Percentiles rank a stretch among this genome's conserved stretches.
Evolutionary conservation across 345 rosid genomes (phyloP).

Genomic region (Laguncularia racemosa): DNA sequence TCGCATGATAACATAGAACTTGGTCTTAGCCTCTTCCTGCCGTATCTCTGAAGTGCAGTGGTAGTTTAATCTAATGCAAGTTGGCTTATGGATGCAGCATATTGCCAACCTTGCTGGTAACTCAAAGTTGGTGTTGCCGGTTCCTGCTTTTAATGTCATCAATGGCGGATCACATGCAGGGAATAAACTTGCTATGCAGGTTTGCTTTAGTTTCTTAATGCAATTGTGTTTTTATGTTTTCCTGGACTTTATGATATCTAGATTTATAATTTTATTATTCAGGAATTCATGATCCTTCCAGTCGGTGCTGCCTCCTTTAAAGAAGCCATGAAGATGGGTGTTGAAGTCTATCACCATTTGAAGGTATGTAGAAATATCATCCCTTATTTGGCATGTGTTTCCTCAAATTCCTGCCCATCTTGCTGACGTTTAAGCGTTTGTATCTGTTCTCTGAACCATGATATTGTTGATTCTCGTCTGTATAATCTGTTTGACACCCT

Average conservation of each 20-base stretch:
- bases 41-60: background rate
- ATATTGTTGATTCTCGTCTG: too few relatives aligned
- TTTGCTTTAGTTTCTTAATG: background rate
- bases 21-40: background rate
- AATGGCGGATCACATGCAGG: slow-evolving; percentile 99
- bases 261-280: slow-evolving; percentile 3
- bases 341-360: slow-evolving; percentile 87
- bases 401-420: too few relatives aligned
- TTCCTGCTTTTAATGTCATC: slow-evolving; percentile 98
- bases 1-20: too few relatives aligned
- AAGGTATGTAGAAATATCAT: slow-evolving; percentile 38
- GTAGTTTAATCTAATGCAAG: background rate
- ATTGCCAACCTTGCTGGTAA: slow-evolving; percentile 97
- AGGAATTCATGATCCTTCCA: slow-evolving; percentile 99
- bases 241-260: background rate
- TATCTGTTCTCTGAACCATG: too few relatives aligned
- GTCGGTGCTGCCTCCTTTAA: slow-evolving; percentile 84
- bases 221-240: background rate
- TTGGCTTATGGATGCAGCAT: slow-evolving; percentile 40
- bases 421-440: too few relatives aligned
- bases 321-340: slow-evolving; percentile 99
- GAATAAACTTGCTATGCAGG: slow-evolving; percentile 99
- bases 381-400: background rate
- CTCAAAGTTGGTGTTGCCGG: slow-evolving; percentile 78
- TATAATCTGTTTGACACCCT: too few relatives aligned